These are phyloP conservation scores for Populus simonii DNA, from an alignment of 345 rosid genomes.

Conservation along the genomic window DNA sequence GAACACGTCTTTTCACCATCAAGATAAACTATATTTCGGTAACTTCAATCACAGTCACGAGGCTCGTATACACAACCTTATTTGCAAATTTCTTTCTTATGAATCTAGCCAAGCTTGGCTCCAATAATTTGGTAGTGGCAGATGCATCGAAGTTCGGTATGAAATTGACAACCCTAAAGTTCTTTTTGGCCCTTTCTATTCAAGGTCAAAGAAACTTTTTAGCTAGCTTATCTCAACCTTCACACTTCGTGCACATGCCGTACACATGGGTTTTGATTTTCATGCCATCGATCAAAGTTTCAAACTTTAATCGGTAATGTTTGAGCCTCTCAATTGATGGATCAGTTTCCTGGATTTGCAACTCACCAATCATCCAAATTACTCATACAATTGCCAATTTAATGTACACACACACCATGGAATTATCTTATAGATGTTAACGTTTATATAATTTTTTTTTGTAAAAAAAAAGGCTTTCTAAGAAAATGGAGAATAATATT, in stretches of 20 bases:
- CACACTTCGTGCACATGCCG: slow-evolving; percentile 12
- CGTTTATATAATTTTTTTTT: too few relatives aligned
- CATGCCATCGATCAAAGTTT: neutral
- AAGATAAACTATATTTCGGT: neutral
- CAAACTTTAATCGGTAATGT: neutral
- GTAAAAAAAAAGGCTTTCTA: too few relatives aligned
- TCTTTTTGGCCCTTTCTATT: slow-evolving; percentile 11
- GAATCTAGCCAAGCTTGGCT: slow-evolving; percentile 1
- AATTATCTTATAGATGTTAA: too few relatives aligned
- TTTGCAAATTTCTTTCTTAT: neutral
- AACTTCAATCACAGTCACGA: neutral
- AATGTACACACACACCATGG: too few relatives aligned
- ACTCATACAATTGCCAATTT: too few relatives aligned
- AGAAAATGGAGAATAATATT: too few relatives aligned
- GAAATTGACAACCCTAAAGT: slow-evolving; percentile 24
- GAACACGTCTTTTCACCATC: neutral
- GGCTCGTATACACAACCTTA: neutral
- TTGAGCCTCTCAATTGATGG: too few relatives aligned
- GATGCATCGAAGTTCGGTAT: slow-evolving; percentile 25
- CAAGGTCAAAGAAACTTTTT: slow-evolving; percentile 19
- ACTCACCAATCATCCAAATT: too few relatives aligned
- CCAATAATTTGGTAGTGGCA: slow-evolving; percentile 21
- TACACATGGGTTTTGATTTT: neutral
- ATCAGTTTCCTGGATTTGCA: too few relatives aligned
- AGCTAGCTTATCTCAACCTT: neutral